These are phyloP conservation scores for Collariella sp. DNA, from an alignment of 495 filamentous ascomycete species.

Conservation along the genomic window DNA sequence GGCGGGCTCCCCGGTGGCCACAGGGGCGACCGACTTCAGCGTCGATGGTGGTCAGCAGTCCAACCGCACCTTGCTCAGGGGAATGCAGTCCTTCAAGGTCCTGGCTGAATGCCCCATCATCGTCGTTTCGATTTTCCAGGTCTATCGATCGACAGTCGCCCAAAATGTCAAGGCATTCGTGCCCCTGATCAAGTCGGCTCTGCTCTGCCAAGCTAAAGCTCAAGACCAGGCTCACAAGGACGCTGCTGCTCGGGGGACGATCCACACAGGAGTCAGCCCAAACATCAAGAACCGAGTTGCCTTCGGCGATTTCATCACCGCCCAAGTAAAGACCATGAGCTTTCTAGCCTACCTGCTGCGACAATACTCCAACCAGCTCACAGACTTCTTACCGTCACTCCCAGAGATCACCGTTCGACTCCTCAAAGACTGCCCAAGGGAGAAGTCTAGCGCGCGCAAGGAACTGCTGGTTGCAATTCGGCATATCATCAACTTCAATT, in stretches of 20 bases:
- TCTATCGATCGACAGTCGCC: slow-evolving; percentile 67
- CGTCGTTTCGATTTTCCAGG: slow-evolving; percentile 96
- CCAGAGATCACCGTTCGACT: slow-evolving; percentile 88
- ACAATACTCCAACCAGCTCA: slow-evolving; percentile 76
- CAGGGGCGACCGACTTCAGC: slow-evolving; percentile 38
- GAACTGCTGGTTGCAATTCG: slow-evolving; percentile 93
- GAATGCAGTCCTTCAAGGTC: slow-evolving; percentile 99
- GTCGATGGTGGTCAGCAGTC: slow-evolving; percentile 74
- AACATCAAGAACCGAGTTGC: slow-evolving; percentile 90
- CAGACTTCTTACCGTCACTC: slow-evolving; percentile 79
- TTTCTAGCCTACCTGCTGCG: slow-evolving; percentile 92
- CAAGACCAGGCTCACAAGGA: slow-evolving; percentile 88
- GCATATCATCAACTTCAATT: slow-evolving; percentile 99
- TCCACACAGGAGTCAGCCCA: slow-evolving; percentile 88
- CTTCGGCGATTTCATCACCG: slow-evolving; percentile 95
- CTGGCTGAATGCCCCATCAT: slow-evolving; percentile 97
- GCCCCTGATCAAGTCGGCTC: slow-evolving; percentile 82
- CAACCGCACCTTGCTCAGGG: slow-evolving; percentile 68
- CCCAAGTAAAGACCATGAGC: slow-evolving; percentile 99
- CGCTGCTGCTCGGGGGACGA: slow-evolving; percentile 60
- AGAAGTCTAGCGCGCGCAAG: slow-evolving; percentile 88
- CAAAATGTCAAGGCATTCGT: slow-evolving; percentile 89
- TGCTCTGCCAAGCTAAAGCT: slow-evolving; percentile 83
- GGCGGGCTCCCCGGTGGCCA: slow-evolving; percentile 79
- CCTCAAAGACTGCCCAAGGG: slow-evolving; percentile 85